Base-by-base conservation (phyloP, 139 green algal species). In the Spirogloea muscicola region DNA sequence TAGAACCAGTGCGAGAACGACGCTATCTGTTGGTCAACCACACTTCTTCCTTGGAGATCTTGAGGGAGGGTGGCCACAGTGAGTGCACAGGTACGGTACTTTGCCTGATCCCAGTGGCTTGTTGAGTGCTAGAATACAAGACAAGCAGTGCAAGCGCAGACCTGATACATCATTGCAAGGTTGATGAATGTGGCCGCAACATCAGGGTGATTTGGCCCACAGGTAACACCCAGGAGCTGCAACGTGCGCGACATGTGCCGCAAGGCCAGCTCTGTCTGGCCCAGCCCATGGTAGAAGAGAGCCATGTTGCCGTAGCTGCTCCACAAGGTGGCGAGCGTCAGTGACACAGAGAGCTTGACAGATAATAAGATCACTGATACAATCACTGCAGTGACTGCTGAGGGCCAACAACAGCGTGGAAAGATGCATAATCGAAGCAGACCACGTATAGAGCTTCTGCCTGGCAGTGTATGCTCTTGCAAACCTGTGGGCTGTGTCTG, bases 251-350 rank as follows among this genome's bases (percentile, higher is more conserved):
- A 34, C 68, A 82, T 40, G 69, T 84, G 81, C 7, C 39, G 16
- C 49, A 84, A 51, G 0, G 76, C 39, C 2, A 76, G 76, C 49
- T 81, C 58, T 0, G 46, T 16, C 33, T 76, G 29, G 0, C 41
- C 25, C 27, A 82, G 33, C 33, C 49, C 36, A 49, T 86, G 84
- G 59, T 86, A 86, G 62, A 84, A 86, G 6, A 86, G 64, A 0
- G 81, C 81, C 48, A 86, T 58, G 72, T 86, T 84, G 37, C 81
- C 81, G 69, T 86, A 86, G 62, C 70, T 81, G 68, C 40, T 25
- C n/a, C n/a, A n/a, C n/a, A n/a, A n/a, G 36, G 9, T 3, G 6
- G 58, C 10, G 1, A 55, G 46, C n/a, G 21, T 21, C 46, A 55
- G 21, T 21, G 21, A 21, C 46, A 55, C 21, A 55, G 46, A 55